Conservation (phyloP, 176 grass and related monocot species). For the Bonia amplexicaulis region DNA sequence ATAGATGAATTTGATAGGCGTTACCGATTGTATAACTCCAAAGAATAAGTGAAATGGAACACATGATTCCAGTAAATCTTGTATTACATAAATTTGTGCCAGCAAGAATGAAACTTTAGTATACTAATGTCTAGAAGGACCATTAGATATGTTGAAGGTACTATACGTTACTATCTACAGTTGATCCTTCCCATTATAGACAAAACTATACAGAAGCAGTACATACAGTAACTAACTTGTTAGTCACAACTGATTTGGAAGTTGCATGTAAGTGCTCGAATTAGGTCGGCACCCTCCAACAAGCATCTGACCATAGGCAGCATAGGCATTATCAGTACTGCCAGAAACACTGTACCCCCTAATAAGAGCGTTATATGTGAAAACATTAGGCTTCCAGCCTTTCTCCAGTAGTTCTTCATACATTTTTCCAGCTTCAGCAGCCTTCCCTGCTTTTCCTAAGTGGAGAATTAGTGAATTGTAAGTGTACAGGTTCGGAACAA, state of each 20-base stretch:
- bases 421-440: constrained; percentile 70
- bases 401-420: constrained; percentile 74
- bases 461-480: constrained; percentile 90
- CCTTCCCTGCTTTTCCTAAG: constrained; percentile 70
- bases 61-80: not conserved
- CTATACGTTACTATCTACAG: constrained; percentile 28
- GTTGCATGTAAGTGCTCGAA: constrained; percentile 79
- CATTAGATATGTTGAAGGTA: not conserved
- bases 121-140: not conserved
- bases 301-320: constrained; percentile 75
- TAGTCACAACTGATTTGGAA: constrained; percentile 59
- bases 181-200: constrained; percentile 10
- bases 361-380: constrained; percentile 93
- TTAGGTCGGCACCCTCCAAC: constrained; percentile 69
- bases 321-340: constrained; percentile 61
- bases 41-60: not conserved
- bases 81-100: not conserved
- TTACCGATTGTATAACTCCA: not conserved
- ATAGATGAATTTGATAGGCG: not conserved
- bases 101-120: not conserved
- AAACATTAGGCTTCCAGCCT: constrained; percentile 79
- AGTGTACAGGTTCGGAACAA: constrained; percentile 71
- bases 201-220: constrained; percentile 40
- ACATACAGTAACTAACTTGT: constrained; percentile 14
- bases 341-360: constrained; percentile 63